These are phyloP conservation scores for Mrakia blollopis DNA, from an alignment of 768 basidiomycete genomes.

Conservation along the genomic window DNA sequence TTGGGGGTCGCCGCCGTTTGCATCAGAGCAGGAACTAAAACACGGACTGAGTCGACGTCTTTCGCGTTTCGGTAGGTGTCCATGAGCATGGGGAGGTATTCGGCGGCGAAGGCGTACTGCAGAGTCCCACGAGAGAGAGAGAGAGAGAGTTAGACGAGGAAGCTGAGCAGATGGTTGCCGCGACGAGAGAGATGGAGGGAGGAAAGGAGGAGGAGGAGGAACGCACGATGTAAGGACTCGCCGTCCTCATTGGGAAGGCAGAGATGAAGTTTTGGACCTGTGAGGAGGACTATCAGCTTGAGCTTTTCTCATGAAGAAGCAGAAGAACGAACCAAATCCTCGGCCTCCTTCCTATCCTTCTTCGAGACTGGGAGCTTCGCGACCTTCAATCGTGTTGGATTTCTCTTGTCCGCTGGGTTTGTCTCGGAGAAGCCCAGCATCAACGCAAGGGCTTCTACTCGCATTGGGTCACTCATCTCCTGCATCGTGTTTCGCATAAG, in stretches of 20 bases:
- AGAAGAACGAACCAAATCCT: background rate
- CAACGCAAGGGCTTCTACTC: background rate
- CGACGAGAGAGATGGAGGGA: too few relatives aligned
- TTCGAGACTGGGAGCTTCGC: too few relatives aligned
- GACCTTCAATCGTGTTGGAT: too few relatives aligned
- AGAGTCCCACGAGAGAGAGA: too few relatives aligned
- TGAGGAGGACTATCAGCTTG: background rate
- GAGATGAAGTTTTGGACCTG: slow-evolving; percentile 6
- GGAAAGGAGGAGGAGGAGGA: background rate
- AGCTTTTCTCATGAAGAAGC: background rate
- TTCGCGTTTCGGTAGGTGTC: background rate
- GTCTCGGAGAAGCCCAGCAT: background rate
- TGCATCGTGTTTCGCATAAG: background rate
- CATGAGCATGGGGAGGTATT: background rate
- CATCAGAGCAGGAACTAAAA: background rate
- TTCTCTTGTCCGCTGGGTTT: too few relatives aligned
- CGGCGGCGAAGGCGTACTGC: background rate
- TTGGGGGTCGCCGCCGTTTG: background rate
- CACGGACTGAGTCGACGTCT: background rate
- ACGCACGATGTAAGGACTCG: slow-evolving; percentile 1
- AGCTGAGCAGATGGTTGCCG: background rate
- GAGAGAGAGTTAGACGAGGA: background rate
- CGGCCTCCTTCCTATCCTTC: background rate
- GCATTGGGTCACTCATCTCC: background rate
- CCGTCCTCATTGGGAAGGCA: background rate